Evolutionary conservation across 768 basidiomycete genomes (phyloP).

Genomic region (Agrocybe praecox): DNA sequence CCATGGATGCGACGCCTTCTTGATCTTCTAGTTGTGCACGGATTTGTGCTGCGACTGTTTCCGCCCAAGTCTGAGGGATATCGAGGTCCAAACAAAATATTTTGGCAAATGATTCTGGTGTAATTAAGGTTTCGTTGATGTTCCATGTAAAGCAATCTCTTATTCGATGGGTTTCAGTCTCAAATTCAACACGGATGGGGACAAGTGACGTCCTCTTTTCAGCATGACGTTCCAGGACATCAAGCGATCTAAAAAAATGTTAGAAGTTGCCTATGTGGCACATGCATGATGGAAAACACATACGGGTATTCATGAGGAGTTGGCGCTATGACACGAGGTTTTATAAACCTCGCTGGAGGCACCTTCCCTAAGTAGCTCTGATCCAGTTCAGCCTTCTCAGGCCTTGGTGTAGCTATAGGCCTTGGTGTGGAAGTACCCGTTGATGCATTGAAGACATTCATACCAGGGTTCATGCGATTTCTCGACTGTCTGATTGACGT

Average conservation of each 20-base stretch:
- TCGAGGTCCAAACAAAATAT: conserved; percentile 91
- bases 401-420: conserved; percentile 32
- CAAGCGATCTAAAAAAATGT: conserved; percentile 51
- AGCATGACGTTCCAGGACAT: conserved; percentile 67
- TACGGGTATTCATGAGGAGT: conserved; percentile 79
- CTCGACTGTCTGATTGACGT: conserved; percentile 54
- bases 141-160: conserved; percentile 98
- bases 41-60: conserved; percentile 85
- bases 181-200: conserved; percentile 94
- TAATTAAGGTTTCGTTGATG: conserved; percentile 82
- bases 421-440: conserved; percentile 46
- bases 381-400: conserved; percentile 67
- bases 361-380: conserved; percentile 90
- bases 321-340: conserved; percentile 52
- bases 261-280: background rate
- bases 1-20: conserved; percentile 79
- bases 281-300: conserved; percentile 31
- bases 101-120: conserved; percentile 82
- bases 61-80: conserved; percentile 67
- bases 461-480: conserved; percentile 45
- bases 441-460: conserved; percentile 57
- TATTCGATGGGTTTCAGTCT: conserved; percentile 88
- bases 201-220: conserved; percentile 58
- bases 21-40: conserved; percentile 91
- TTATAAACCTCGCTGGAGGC: conserved; percentile 80